Base-by-base conservation (phyloP, 805 yeast genomes). In the Kregervanrija pseudodelftensis region DNA sequence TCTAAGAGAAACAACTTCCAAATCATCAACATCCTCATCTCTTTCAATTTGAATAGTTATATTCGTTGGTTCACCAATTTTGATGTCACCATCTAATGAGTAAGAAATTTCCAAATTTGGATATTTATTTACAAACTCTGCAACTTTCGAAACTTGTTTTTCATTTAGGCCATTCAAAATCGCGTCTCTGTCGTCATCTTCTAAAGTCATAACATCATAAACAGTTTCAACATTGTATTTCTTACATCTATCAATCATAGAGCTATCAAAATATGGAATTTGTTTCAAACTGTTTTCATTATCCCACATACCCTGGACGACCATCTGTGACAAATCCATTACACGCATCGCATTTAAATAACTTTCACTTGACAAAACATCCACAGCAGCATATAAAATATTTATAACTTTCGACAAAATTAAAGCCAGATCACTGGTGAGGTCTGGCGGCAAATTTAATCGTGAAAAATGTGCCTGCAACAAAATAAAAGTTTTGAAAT, bases 241-340 rank as follows among this genome's bases (percentile, higher is more conserved):
- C 33, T 65, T 54, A 57, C 93, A 83, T 40, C 83, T 69, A 15
- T 65, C 63, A 35, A 87, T 59, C 11, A 80, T 70, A 0, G 60
- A 72, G 1, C 63, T 72, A 5, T 56, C 56, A 43, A 89, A 77
- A 53, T 68, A 74, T 2, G 99, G 99, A 33, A 91, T 69, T 63
- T 91, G 99, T 54, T 76, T 77, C 56, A 91, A 70, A 2, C 93
- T 82, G 40, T 77, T 76, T 45, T 85, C 95, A 8, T 79, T 70
- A 51, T 79, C 85, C 95, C 96, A 88, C 22, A 85, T 68, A 1
- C 85, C 95, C 60, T 91, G 98, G 1, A 83, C 77, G 7, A 87
- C 64, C 95, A 88, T 85, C 59, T 93, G 99, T 1, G 85, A 74
- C 42, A 89, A 59, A 58, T 93, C 97, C 85, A 93, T 85, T 0